A percentile compares a stretch with the other conserved stretches of the same genome.
phyloP scores from a whole-genome alignment of 169 alveolate species.

The Plasmodium vivax region DNA sequence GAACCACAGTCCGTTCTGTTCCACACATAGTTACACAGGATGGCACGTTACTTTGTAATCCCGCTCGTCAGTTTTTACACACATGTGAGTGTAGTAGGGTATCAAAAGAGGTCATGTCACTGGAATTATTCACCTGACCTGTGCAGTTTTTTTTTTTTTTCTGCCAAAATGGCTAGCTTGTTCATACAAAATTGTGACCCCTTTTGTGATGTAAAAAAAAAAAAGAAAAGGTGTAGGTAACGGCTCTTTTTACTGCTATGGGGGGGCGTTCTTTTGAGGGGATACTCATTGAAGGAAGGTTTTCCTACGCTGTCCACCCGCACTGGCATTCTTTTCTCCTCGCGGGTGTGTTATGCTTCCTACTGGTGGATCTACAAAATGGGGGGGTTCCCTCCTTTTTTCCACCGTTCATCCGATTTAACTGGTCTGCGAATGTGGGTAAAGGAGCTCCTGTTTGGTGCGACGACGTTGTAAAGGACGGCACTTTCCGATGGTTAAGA shows the following conservation, averaged over 20 bases:
- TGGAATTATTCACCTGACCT: background rate
- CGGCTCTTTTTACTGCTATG: background rate
- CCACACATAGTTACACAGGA: background rate
- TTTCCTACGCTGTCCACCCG: background rate
- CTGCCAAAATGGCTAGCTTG: background rate
- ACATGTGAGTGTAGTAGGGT: background rate
- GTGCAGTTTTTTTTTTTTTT: background rate
- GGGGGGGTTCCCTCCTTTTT: background rate
- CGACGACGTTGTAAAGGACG: background rate
- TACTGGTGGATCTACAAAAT: background rate
- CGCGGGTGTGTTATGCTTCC: background rate
- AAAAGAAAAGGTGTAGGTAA: background rate
- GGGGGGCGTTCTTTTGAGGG: background rate
- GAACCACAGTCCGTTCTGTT: background rate
- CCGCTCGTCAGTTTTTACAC: background rate
- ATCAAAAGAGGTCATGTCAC: background rate
- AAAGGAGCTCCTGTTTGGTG: background rate
- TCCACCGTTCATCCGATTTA: background rate
- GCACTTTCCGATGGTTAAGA: background rate
- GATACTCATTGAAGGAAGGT: background rate
- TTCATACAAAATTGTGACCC: conserved; percentile 1
- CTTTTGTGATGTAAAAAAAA: background rate
- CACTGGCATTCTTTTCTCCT: background rate
- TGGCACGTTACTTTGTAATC: background rate
- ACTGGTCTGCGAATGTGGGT: background rate